Evolutionary conservation across 2,329 filamentous ascomycete genomes (phyloP).

Genomic region (Emericellopsis cladophorae): DNA sequence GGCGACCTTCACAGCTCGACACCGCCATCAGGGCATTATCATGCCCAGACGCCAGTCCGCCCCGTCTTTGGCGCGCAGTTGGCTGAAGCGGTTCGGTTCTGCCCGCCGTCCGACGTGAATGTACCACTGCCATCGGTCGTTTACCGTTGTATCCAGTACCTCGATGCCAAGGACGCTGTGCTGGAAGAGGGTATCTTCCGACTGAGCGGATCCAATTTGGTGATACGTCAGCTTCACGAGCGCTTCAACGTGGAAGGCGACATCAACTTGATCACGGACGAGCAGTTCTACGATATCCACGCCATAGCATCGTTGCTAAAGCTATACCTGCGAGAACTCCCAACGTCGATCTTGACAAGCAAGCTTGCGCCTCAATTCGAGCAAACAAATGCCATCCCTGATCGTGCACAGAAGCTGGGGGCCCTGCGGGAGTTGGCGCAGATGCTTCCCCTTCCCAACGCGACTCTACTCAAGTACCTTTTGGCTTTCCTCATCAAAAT

Average conservation of each 20-base stretch:
- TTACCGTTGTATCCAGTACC: conserved; percentile 88
- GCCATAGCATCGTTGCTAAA: conserved; percentile 91
- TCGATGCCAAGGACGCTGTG: conserved; percentile 69
- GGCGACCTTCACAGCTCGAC: conserved; percentile 33
- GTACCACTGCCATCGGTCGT: conserved; percentile 82
- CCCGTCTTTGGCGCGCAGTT: conserved; percentile 79
- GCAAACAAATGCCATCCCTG: conserved; percentile 65
- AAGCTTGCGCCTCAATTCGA: conserved; percentile 87
- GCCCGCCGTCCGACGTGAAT: conserved; percentile 57
- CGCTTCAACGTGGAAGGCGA: conserved; percentile 91
- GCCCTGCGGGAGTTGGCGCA: conserved; percentile 69
- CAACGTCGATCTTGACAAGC: conserved; percentile 78
- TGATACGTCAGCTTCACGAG: conserved; percentile 83
- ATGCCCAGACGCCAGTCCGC: conserved; percentile 27
- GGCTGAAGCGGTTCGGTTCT: conserved; percentile 74
- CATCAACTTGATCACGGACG: conserved; percentile 71
- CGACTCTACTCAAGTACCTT: conserved; percentile 69
- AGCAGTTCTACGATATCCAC: conserved; percentile 87
- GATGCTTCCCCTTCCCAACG: conserved; percentile 67
- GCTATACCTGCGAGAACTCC: conserved; percentile 83
- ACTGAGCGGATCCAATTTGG: conserved; percentile 88
- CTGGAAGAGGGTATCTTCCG: conserved; percentile 93
- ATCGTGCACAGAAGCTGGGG: conserved; percentile 62
- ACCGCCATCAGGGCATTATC: conserved; percentile 7
- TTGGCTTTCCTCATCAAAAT: conserved; percentile 85